Percentiles rank a stretch among this genome's conserved stretches.
Evolutionary conservation across 305 asterid genomes (phyloP).

Genomic region (Striga hermonthica): DNA sequence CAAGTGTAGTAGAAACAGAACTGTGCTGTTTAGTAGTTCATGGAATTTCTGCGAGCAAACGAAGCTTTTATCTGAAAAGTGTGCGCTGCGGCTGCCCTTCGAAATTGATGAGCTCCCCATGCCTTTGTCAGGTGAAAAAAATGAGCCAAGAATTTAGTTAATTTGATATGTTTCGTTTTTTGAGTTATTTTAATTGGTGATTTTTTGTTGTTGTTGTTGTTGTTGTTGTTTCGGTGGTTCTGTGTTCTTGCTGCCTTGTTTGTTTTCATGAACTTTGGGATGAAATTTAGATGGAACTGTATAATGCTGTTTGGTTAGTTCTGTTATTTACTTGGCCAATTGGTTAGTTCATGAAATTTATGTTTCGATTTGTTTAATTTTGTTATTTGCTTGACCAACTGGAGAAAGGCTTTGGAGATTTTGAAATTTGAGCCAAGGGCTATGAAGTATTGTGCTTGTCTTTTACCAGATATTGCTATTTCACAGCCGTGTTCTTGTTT

Average conservation of each 20-base stretch:
- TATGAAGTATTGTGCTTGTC: conserved; percentile 19
- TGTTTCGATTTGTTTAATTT: background rate
- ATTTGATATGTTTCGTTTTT: background rate
- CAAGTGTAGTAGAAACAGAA: background rate
- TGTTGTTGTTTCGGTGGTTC: background rate
- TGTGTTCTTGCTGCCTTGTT: background rate
- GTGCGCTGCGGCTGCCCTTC: conserved; percentile 40
- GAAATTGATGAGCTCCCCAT: conserved; percentile 41
- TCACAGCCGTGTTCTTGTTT: conserved; percentile 73
- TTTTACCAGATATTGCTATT: conserved; percentile 69
- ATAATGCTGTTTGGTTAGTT: too few species aligned
- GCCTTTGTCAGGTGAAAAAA: conserved; percentile 31
- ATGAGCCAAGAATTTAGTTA: background rate
- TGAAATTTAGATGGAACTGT: too few species aligned
- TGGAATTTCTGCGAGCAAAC: conserved; percentile 33
- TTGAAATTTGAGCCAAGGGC: conserved; percentile 21
- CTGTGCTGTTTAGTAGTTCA: conserved; percentile 15
- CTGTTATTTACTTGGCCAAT: too few species aligned
- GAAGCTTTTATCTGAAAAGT: conserved; percentile 28
- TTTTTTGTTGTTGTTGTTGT: background rate
- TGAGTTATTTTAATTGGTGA: background rate
- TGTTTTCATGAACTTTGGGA: background rate
- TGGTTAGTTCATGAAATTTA: too few species aligned
- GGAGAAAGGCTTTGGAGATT: conserved; percentile 1
- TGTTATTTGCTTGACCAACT: conserved; percentile 8